Evolutionary conservation across 192 early-diverging fungal genomes (phyloP).

Genomic region (Entomortierella parvispora): DNA sequence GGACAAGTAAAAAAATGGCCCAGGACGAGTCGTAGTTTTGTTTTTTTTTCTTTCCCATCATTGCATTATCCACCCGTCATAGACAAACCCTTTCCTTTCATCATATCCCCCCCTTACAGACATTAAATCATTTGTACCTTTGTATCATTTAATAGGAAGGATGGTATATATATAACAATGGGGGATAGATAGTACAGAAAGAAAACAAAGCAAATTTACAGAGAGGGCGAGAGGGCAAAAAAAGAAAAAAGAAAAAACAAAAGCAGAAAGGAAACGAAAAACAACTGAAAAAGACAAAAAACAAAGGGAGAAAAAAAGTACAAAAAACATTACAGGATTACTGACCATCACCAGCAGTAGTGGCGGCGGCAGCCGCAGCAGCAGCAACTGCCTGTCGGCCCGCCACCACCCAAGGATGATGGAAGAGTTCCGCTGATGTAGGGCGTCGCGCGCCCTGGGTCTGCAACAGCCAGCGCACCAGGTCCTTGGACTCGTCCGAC

Average conservation of each 20-base stretch:
- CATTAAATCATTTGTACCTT: no score
- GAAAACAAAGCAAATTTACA: no score
- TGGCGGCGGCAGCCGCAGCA: not conserved
- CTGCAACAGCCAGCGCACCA: slow-evolving; percentile 59
- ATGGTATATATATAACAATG: no score
- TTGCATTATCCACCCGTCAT: not conserved
- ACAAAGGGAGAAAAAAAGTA: not conserved
- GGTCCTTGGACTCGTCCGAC: slow-evolving; percentile 58
- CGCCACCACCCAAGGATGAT: slow-evolving; percentile 61
- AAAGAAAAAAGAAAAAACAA: not conserved
- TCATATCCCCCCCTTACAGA: slow-evolving; percentile 1
- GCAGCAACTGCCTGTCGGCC: slow-evolving; percentile 7
- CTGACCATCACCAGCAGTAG: not conserved
- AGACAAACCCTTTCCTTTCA: no score
- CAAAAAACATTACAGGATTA: slow-evolving; percentile 4
- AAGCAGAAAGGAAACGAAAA: not conserved
- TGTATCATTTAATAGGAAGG: no score
- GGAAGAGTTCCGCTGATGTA: slow-evolving; percentile 45
- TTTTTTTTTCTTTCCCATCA: not conserved
- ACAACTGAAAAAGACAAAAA: not conserved
- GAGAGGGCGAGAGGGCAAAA: not conserved
- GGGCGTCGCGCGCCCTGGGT: slow-evolving; percentile 56
- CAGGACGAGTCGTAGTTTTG: not conserved
- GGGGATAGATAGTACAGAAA: no score
- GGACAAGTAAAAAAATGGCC: slow-evolving; percentile 38